Conservation (phyloP, 2,329 filamentous ascomycete species). For the Spiromastix sp. region DNA sequence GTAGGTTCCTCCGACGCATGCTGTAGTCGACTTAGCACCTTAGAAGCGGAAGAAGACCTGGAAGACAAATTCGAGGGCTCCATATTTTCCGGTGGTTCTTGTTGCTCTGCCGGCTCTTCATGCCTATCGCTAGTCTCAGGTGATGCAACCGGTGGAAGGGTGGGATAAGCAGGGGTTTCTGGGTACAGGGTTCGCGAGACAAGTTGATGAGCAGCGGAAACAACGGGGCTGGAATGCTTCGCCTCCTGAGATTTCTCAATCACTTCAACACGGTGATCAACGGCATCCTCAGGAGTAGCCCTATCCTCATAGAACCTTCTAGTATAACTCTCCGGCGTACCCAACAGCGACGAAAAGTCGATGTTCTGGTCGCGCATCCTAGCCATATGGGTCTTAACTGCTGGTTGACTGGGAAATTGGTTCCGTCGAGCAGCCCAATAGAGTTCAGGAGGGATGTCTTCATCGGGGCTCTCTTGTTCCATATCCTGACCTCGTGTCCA, state of each 20-base stretch:
- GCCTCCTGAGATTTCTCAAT: not conserved
- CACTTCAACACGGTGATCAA: not conserved
- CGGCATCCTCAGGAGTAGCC: not conserved
- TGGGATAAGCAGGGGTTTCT: too few relatives aligned
- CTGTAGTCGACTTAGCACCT: too few relatives aligned
- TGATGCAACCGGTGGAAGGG: too few relatives aligned
- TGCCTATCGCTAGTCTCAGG: too few relatives aligned
- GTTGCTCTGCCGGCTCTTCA: too few relatives aligned
- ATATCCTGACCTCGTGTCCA: conserved; percentile 21
- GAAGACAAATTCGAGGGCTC: too few relatives aligned
- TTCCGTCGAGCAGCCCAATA: conserved; percentile 21
- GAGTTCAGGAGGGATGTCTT: conserved; percentile 18
- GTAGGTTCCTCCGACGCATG: not conserved
- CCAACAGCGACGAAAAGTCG: conserved; percentile 11
- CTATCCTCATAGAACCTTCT: conserved; percentile 8
- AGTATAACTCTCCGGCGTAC: conserved; percentile 11
- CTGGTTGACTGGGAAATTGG: conserved; percentile 12
- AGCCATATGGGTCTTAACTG: conserved; percentile 11
- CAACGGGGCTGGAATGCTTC: not conserved
- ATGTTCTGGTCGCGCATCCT: conserved; percentile 11
- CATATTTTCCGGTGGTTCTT: too few relatives aligned
- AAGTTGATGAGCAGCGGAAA: not conserved
- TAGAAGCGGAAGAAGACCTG: too few relatives aligned
- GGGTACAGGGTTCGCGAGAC: not conserved
- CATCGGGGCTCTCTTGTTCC: conserved; percentile 14